A percentile compares a stretch with the other conserved stretches of the same genome.
Evolutionary conservation across 2,329 filamentous ascomycete species (phyloP).

Genomic region (Fusarium sp.): DNA sequence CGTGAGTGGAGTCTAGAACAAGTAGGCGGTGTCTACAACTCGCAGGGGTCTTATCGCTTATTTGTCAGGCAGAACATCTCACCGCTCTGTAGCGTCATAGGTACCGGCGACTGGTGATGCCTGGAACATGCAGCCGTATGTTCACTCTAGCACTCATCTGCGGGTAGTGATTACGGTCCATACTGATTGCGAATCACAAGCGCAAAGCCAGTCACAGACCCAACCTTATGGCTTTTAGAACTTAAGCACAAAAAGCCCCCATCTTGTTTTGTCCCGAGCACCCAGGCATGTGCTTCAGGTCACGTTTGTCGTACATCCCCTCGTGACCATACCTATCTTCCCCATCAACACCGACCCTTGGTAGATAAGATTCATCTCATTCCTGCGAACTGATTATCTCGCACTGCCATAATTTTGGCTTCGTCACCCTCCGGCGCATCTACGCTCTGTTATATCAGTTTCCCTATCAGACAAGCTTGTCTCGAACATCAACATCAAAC

Average conservation of each 20-base stretch:
- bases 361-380: background rate
- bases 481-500: slow-evolving; percentile 3
- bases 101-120: slow-evolving; percentile 41
- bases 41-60: slow-evolving; percentile 34
- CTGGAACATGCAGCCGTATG: slow-evolving; percentile 28
- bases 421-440: background rate
- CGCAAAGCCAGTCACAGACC: background rate
- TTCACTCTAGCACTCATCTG: slow-evolving; percentile 10
- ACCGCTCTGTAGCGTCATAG: slow-evolving; percentile 49
- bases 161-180: background rate
- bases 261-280: slow-evolving; percentile 5
- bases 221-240: background rate
- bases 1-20: slow-evolving; percentile 35
- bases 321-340: slow-evolving; percentile 34
- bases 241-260: background rate
- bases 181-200: background rate
- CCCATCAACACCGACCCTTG: slow-evolving; percentile 10
- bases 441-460: background rate
- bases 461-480: background rate
- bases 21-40: slow-evolving; percentile 43
- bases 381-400: background rate
- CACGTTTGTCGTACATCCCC: slow-evolving; percentile 45
- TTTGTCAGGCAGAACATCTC: slow-evolving; percentile 46
- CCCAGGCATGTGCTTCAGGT: slow-evolving; percentile 42
- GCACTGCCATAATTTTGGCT: background rate